Conservation (phyloP, 225 moss, liverwort and hornwort species). For the Anthoceros angustus region DNA sequence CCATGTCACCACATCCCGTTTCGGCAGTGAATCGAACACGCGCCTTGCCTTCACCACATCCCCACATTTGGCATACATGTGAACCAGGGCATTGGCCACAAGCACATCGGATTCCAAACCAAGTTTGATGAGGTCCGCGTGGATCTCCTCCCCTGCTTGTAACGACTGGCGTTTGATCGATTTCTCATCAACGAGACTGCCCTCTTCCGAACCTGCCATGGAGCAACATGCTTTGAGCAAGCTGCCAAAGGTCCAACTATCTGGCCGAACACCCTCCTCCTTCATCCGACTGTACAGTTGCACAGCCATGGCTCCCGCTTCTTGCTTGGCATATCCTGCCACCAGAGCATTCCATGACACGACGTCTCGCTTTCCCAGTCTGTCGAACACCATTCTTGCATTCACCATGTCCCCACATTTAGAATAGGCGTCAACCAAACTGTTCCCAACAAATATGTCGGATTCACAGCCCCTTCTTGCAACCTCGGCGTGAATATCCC, state of each 20-base stretch:
- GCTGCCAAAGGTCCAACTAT: not conserved
- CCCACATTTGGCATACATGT: not conserved
- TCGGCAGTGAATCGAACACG: not conserved
- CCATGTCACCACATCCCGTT: not conserved
- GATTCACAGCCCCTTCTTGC: not conserved
- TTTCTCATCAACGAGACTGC: not conserved
- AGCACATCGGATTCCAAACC: not conserved
- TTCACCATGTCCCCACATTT: not conserved
- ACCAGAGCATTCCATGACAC: not conserved
- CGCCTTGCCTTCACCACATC: not conserved
- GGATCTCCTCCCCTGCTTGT: not conserved
- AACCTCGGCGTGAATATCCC: not conserved
- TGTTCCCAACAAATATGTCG: not conserved
- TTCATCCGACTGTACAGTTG: not conserved
- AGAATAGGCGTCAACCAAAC: not conserved
- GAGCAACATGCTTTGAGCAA: no score
- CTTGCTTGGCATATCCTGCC: not conserved
- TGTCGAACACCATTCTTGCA: not conserved
- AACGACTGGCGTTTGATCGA: not conserved
- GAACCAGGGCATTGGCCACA: not conserved
- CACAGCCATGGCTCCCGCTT: not conserved
- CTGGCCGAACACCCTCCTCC: not conserved
- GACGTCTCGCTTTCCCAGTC: not conserved
- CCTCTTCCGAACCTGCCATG: not conserved
- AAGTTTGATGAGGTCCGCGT: not conserved